Conservation (phyloP, 768 basidiomycete species). For the Suillus fuscotomentosus region DNA sequence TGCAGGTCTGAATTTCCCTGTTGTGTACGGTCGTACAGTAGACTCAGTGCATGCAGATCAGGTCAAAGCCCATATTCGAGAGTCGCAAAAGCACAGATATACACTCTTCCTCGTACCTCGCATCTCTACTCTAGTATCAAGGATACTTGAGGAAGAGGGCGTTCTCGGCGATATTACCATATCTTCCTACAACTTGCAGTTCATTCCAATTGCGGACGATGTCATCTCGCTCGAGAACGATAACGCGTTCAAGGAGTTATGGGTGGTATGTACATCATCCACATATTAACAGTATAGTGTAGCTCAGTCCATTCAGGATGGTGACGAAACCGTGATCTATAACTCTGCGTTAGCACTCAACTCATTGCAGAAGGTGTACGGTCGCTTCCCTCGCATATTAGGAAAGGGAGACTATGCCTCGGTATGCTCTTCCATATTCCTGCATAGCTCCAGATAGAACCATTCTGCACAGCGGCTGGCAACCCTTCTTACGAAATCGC, state of each 20-base stretch:
- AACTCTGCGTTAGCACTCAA: conserved; percentile 86
- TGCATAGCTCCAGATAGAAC: conserved; percentile 5
- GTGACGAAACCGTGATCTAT: conserved; percentile 87
- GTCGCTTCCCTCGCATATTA: conserved; percentile 86
- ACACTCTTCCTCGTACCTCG: conserved; percentile 88
- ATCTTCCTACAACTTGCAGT: conserved; percentile 85
- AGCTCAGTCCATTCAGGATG: conserved; percentile 57
- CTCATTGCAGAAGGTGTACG: conserved; percentile 81
- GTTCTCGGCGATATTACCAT: conserved; percentile 93
- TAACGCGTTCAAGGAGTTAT: conserved; percentile 82
- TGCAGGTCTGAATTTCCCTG: conserved; percentile 62
- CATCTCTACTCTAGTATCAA: conserved; percentile 79
- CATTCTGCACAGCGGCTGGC: conserved; percentile 62
- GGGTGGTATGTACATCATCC: conserved; percentile 64
- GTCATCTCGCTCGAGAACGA: conserved; percentile 89
- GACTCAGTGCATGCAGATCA: conserved; percentile 61
- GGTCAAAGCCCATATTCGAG: conserved; percentile 75
- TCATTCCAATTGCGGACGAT: conserved; percentile 92
- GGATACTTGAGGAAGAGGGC: conserved; percentile 93
- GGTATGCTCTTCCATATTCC: conserved; percentile 37
- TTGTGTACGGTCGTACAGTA: conserved; percentile 21
- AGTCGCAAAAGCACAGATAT: conserved; percentile 77
- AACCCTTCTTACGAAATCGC: conserved; percentile 62
- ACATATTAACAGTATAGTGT: not conserved
- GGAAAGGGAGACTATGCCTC: conserved; percentile 91